phyloP scores from a whole-genome alignment of 1,284 basidiomycete genomes.

The Fomitopsis pinicola region DNA sequence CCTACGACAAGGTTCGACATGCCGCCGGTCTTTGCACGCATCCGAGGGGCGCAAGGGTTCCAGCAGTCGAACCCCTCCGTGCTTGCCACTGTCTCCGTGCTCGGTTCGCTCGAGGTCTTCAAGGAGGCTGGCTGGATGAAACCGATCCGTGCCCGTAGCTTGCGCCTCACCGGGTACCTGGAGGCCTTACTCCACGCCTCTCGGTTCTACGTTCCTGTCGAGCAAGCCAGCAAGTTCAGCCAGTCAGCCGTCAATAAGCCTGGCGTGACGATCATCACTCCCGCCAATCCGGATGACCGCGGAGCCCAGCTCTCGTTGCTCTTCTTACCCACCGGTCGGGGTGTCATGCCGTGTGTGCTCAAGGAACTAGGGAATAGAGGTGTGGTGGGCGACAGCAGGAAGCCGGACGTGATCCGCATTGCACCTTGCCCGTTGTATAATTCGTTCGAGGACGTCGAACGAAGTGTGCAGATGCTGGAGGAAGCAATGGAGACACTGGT shows the following conservation, averaged over 20 bases:
- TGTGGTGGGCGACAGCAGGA: constrained; percentile 85
- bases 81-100: constrained; percentile 73
- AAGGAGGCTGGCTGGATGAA: constrained; percentile 72
- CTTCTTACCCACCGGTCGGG: constrained; percentile 61
- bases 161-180: constrained; percentile 68
- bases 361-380: constrained; percentile 61
- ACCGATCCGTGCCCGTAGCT: constrained; percentile 64
- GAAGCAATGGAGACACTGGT: constrained; percentile 42
- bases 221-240: constrained; percentile 31
- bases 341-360: constrained; percentile 71
- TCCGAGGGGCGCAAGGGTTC: constrained; percentile 89
- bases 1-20: constrained; percentile 86
- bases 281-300: constrained; percentile 56
- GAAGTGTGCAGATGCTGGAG: constrained; percentile 62
- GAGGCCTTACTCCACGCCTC: constrained; percentile 62
- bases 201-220: constrained; percentile 53
- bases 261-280: constrained; percentile 88
- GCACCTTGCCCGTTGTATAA: constrained; percentile 86
- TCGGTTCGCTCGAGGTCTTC: constrained; percentile 82
- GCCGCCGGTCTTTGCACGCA: constrained; percentile 80
- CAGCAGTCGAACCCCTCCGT: constrained; percentile 93
- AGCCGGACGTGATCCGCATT: constrained; percentile 87
- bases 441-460: constrained; percentile 71
- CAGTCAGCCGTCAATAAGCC: constrained; percentile 23
- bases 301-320: constrained; percentile 86